Percentiles rank a stretch among this genome's conserved stretches.
These are phyloP conservation scores for Trichosporon coremiiforme DNA, from an alignment of 1,284 basidiomycete species.

Conservation along the genomic window DNA sequence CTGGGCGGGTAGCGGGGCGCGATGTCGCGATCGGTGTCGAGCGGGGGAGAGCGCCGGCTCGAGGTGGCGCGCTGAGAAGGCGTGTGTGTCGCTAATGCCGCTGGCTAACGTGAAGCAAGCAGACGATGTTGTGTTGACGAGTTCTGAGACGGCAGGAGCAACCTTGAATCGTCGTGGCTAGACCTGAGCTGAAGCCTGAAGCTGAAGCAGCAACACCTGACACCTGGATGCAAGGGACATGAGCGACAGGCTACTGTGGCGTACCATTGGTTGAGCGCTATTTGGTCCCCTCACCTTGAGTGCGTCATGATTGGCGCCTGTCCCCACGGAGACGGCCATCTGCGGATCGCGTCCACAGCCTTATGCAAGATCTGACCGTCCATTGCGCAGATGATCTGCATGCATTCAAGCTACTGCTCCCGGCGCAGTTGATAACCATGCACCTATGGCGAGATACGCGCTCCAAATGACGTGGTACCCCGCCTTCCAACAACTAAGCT, in stretches of 20 bases:
- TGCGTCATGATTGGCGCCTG: background rate
- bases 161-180: background rate
- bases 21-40: background rate
- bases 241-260: background rate
- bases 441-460: constrained; percentile 4
- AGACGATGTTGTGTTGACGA: constrained; percentile 2
- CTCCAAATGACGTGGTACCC: background rate
- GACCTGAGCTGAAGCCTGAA: background rate
- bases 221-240: constrained; percentile 7
- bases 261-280: constrained; percentile 2
- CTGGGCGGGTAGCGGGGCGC: background rate
- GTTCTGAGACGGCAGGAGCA: constrained; percentile 11
- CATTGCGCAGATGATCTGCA: constrained; percentile 9
- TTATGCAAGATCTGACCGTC: background rate
- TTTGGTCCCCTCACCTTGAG: constrained; percentile 5
- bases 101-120: background rate
- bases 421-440: constrained; percentile 3
- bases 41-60: background rate
- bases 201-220: constrained; percentile 6
- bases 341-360: background rate
- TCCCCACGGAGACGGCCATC: background rate
- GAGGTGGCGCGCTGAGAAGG: background rate
- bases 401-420: constrained; percentile 1
- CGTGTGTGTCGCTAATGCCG: background rate
- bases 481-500: background rate